A percentile compares a stretch with the other conserved stretches of the same genome.
These are phyloP conservation scores for Stephania cephalantha DNA, from an alignment of 164 flowering plant genomes.

Conservation along the genomic window DNA sequence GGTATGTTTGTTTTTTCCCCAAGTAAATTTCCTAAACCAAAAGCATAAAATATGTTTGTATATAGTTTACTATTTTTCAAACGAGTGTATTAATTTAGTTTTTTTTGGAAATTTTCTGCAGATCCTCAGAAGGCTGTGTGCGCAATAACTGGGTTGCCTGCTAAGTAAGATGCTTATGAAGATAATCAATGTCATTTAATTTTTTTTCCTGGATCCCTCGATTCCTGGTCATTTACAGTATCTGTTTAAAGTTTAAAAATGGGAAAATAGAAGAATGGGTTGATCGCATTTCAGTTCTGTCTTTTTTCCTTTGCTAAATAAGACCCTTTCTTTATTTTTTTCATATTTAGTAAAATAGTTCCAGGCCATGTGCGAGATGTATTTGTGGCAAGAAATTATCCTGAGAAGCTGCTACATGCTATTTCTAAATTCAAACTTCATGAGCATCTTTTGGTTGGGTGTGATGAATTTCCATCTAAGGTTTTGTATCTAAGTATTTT, in stretches of 20 bases:
- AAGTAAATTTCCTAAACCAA: background rate
- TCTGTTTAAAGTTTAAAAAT: background rate
- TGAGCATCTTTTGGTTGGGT: background rate
- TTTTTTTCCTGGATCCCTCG: background rate
- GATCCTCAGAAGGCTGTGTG: conserved; percentile 80
- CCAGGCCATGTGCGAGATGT: too few species aligned
- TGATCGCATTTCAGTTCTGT: background rate
- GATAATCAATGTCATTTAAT: background rate
- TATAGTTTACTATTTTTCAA: conserved; percentile 4
- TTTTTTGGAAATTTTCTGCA: conserved; percentile 20
- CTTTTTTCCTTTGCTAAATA: background rate
- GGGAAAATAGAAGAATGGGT: background rate
- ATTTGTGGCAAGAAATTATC: too few species aligned
- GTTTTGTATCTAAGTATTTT: background rate
- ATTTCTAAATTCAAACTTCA: background rate
- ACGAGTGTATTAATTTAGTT: conserved; percentile 6
- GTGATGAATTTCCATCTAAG: background rate
- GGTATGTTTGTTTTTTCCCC: background rate
- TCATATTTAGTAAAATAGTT: too few species aligned
- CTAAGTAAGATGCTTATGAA: conserved; percentile 52
- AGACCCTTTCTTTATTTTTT: too few species aligned
- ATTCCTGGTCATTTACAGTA: background rate
- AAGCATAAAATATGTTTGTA: background rate
- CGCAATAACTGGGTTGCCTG: conserved; percentile 80
- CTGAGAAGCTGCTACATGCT: too few species aligned